Conservation (phyloP, 805 yeast genomes). For the Lipomyces yamadae region DNA sequence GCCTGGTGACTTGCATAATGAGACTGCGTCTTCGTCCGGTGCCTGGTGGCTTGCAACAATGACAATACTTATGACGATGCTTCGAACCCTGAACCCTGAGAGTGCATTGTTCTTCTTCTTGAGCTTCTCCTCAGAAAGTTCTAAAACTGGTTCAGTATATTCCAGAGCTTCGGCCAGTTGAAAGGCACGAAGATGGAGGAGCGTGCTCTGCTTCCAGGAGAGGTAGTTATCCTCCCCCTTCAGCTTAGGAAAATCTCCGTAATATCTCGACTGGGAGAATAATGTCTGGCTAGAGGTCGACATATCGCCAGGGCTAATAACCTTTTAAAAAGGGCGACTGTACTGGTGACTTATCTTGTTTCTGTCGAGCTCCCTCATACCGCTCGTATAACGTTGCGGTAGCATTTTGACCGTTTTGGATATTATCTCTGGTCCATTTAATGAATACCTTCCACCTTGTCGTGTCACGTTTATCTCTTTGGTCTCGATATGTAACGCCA, state of each 20-base stretch:
- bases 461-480: not conserved
- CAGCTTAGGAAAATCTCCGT: not conserved
- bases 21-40: too few species aligned
- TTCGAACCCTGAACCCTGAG: too few species aligned
- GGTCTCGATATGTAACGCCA: not conserved
- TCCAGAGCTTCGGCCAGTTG: not conserved
- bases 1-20: too few species aligned
- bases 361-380: too few species aligned
- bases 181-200: not conserved
- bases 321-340: too few species aligned
- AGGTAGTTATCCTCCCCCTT: not conserved
- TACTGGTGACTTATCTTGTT: too few species aligned
- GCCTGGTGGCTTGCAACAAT: too few species aligned
- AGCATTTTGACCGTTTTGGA: too few species aligned
- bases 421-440: too few species aligned
- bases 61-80: too few species aligned
- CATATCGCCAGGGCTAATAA: not conserved
- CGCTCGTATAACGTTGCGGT: too few species aligned
- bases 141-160: not conserved
- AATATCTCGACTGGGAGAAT: not conserved
- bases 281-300: not conserved
- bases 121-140: not conserved
- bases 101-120: not conserved
- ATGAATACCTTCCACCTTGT: too few species aligned
- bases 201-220: conserved; percentile 2